Percentiles rank a stretch among this genome's conserved stretches.
These are phyloP conservation scores for Pyronema omphalodes DNA, from an alignment of 495 filamentous ascomycete species.

Conservation along the genomic window DNA sequence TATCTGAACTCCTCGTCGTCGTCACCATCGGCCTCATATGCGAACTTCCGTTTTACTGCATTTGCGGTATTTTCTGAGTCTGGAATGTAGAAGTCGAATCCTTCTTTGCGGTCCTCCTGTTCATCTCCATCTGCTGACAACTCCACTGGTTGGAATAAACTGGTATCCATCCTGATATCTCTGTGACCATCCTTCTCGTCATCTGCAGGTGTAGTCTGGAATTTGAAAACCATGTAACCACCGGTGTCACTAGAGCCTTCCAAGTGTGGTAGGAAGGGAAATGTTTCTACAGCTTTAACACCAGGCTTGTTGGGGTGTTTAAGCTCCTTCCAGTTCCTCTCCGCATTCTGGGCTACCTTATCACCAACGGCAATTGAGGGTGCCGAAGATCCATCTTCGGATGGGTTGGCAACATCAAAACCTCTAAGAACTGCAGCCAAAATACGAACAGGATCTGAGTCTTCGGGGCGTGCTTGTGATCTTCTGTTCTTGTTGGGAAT, in stretches of 20 bases:
- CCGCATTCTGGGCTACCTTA: conserved; percentile 36
- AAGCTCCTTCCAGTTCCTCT: conserved; percentile 51
- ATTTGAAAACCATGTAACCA: conserved; percentile 75
- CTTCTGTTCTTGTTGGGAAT: conserved; percentile 29
- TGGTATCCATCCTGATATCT: conserved; percentile 65
- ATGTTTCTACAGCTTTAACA: conserved; percentile 57
- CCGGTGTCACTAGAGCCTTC: conserved; percentile 73
- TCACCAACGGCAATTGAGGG: conserved; percentile 35
- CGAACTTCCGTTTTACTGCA: conserved; percentile 51
- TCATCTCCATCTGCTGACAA: conserved; percentile 31
- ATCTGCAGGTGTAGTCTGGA: conserved; percentile 45
- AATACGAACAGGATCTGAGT: conserved; percentile 63
- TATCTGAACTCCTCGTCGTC: conserved; percentile 52
- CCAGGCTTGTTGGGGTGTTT: conserved; percentile 69
- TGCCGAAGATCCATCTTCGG: conserved; percentile 28
- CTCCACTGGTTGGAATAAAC: conserved; percentile 51
- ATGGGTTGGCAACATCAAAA: conserved; percentile 63
- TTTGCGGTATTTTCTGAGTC: conserved; percentile 23
- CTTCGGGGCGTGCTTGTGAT: conserved; percentile 37
- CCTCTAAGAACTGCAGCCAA: conserved; percentile 64
- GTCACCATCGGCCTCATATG: conserved; percentile 49
- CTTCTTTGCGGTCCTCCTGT: neutral
- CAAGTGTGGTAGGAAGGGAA: conserved; percentile 73
- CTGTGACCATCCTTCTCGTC: conserved; percentile 27
- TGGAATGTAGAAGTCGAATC: conserved; percentile 22